These are phyloP conservation scores for Schizosaccharomyces cryophilus DNA, from an alignment of 805 yeast species.

Conservation along the genomic window DNA sequence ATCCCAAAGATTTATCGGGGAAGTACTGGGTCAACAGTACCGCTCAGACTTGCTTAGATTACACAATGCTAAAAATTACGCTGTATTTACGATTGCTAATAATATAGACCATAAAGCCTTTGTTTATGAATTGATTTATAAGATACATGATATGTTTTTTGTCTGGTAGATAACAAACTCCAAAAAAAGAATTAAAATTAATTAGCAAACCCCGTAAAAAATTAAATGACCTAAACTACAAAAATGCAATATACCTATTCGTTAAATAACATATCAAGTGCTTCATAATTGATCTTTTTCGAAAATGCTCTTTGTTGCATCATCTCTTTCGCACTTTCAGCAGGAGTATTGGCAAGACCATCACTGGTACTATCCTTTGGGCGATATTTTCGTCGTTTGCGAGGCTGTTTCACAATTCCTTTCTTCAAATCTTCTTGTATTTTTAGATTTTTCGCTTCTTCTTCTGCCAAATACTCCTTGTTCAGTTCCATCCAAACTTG, in stretches of 20 bases:
- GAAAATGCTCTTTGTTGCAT: slow-evolving; percentile 53
- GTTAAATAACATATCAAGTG: slow-evolving; percentile 25
- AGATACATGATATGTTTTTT: no score
- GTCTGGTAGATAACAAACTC: no score
- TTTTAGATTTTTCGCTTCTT: slow-evolving; percentile 62
- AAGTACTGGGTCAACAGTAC: slow-evolving; percentile 84
- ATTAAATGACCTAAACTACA: neutral
- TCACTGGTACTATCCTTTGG: slow-evolving; percentile 12
- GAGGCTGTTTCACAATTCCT: slow-evolving; percentile 37
- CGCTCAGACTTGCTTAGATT: slow-evolving; percentile 1
- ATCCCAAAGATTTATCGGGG: slow-evolving; percentile 68
- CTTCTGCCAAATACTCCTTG: slow-evolving; percentile 62
- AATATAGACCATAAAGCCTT: no score
- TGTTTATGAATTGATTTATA: no score
- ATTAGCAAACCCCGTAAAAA: neutral
- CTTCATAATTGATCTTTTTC: slow-evolving; percentile 72
- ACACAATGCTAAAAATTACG: neutral
- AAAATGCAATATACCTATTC: neutral
- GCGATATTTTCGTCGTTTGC: slow-evolving; percentile 16
- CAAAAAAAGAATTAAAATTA: neutral
- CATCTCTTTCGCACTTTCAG: slow-evolving; percentile 58
- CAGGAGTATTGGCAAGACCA: slow-evolving; percentile 31
- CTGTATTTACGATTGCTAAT: no score
- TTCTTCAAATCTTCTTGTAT: slow-evolving; percentile 67
- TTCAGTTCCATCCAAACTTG: slow-evolving; percentile 76